Percentiles rank a stretch among this genome's conserved stretches.
phyloP scores from a whole-genome alignment of 2,329 filamentous ascomycete genomes.

The Neoarthrinium moseri region DNA sequence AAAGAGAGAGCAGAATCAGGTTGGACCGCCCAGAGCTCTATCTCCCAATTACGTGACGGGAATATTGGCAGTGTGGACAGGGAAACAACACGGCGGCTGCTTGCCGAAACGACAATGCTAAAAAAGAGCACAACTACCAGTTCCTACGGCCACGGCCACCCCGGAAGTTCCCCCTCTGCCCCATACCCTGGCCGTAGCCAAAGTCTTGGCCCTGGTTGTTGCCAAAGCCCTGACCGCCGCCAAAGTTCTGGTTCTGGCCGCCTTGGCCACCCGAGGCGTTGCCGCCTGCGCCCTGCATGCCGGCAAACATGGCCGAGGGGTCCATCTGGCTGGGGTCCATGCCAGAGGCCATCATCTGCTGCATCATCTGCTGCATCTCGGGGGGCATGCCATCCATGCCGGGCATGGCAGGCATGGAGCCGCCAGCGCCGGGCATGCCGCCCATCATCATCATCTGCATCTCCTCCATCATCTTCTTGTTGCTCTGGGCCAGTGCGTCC shows the following conservation, averaged over 20 bases:
- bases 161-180: conserved; percentile 20
- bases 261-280: conserved; percentile 41
- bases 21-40: too few relatives aligned
- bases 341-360: conserved; percentile 66
- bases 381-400: conserved; percentile 64
- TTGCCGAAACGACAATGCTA: too few relatives aligned
- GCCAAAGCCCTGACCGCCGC: conserved; percentile 46
- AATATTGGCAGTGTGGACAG: too few relatives aligned
- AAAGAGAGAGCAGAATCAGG: too few relatives aligned
- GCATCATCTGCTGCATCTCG: conserved; percentile 69
- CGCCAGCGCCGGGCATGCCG: conserved; percentile 36
- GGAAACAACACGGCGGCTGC: too few relatives aligned
- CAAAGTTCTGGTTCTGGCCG: conserved; percentile 51
- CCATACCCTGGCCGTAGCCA: conserved; percentile 31
- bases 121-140: conserved; percentile 2
- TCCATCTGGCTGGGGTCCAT: conserved; percentile 69
- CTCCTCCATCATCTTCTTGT: conserved; percentile 78
- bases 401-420: conserved; percentile 40
- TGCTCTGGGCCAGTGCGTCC: conserved; percentile 59
- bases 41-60: too few relatives aligned
- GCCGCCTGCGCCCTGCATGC: conserved; percentile 50
- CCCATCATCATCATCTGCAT: conserved; percentile 68
- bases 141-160: conserved; percentile 10
- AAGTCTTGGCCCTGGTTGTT: conserved; percentile 52
- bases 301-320: conserved; percentile 58